Evolutionary conservation across 345 rosid genomes (phyloP), one percentile per base, ranked within the genome.

Genomic region (rapeseed (Brassica napus)): DNA sequence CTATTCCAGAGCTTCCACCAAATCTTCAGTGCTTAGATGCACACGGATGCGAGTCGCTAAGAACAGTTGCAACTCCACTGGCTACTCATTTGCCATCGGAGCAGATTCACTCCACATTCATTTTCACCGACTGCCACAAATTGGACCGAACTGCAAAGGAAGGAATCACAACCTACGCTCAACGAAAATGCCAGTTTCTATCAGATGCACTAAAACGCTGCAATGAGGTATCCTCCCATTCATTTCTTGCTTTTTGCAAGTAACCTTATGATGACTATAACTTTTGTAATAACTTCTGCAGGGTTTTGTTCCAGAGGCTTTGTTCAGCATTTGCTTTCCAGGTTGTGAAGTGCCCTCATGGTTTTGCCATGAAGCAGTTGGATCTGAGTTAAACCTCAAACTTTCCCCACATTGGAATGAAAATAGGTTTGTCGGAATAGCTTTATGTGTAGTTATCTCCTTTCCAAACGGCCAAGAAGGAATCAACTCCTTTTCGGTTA

Each of bases 401-500:
- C 30, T 58, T 7, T 16, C 28, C 12, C 62, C 62, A 58, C 62
- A 58, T 23, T 58, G 62, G 62, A 8, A 3, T 4, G 14, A 23
- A 8, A 58, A 58, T 21, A 58, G 24, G 14, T 9, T 58, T 23
- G 12, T 9, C 1, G 30, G 30, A 0, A 58, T 58, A 8, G 62
- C 62, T 58, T 9, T 58, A 8, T 58, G 62, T 9, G 62, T 26
- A 4, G 62, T 58, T 58, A 2, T 58, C 62, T 21, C 62, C 4
- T 58, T 21, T 9, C 62, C 28, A 8, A 9, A 58, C 1, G 21
- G 6, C 5, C 30, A 58, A 58, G 62, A 58, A 35, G 23, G 28
- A 57, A 57, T 66, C 57, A 75, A 60, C 39, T 66, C 70, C 10
- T 74, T 74, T 52, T 64, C 70, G 15, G 70, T 74, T 6, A 64